These are phyloP conservation scores for Ophiosphaerella herpotricha DNA, from an alignment of 2,329 filamentous ascomycete genomes.

Conservation along the genomic window DNA sequence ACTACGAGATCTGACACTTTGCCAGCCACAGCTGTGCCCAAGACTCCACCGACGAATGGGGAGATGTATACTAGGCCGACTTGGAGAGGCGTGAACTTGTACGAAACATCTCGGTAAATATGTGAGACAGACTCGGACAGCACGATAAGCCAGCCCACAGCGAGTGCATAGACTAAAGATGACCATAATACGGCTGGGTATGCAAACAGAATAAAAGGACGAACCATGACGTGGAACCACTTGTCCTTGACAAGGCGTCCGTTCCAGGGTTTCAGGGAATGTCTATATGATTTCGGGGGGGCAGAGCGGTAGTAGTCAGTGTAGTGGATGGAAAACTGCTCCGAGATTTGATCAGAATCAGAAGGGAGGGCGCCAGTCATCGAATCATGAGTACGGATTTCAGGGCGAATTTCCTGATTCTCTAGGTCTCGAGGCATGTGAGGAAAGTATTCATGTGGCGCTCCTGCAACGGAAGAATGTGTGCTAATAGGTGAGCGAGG, in stretches of 20 bases:
- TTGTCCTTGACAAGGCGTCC: slow-evolving; percentile 74
- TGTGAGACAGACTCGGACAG: slow-evolving; percentile 84
- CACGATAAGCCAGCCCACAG: slow-evolving; percentile 93
- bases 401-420: slow-evolving; percentile 23
- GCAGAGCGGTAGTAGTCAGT: slow-evolving; percentile 70
- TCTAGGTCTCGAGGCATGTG: slow-evolving; percentile 19
- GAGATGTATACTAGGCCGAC: slow-evolving; percentile 88
- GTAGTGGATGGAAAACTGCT: slow-evolving; percentile 56
- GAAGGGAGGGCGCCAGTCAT: slow-evolving; percentile 3
- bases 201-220: slow-evolving; percentile 83
- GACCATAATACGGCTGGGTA: slow-evolving; percentile 94
- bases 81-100: slow-evolving; percentile 80
- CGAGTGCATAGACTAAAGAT: slow-evolving; percentile 79
- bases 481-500: slow-evolving; percentile 21
- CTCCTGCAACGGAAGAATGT: slow-evolving; percentile 14
- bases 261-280: slow-evolving; percentile 77
- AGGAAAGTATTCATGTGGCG: slow-evolving; percentile 19
- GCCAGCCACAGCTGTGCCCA: slow-evolving; percentile 91
- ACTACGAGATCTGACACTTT: slow-evolving; percentile 86
- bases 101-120: slow-evolving; percentile 74
- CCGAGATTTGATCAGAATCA: slow-evolving; percentile 28
- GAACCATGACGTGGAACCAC: slow-evolving; percentile 76
- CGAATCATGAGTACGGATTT: slow-evolving; percentile 11
- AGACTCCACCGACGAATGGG: slow-evolving; percentile 72
- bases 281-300: slow-evolving; percentile 70